These are phyloP conservation scores for button mushroom (Agaricus bisporus) DNA, from an alignment of 768 basidiomycete species.

Conservation along the genomic window DNA sequence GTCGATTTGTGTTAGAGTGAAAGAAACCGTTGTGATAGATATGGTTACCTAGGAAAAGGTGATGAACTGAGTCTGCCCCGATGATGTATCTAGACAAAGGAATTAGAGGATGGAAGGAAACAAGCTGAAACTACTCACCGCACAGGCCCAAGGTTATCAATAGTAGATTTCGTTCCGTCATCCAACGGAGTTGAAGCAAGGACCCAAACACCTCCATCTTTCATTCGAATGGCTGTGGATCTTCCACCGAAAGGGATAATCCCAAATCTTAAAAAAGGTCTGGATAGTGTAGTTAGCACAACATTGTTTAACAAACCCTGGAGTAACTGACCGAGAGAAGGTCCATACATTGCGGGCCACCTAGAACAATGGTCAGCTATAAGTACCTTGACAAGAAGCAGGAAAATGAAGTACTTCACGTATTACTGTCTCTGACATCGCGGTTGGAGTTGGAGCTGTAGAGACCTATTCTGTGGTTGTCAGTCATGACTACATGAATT, in stretches of 20 bases:
- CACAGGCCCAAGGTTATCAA: constrained; percentile 63
- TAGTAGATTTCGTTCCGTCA: constrained; percentile 52
- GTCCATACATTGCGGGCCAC: constrained; percentile 53
- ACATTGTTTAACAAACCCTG: background rate
- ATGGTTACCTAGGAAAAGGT: constrained; percentile 47
- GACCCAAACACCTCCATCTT: constrained; percentile 68
- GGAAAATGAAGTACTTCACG: constrained; percentile 25
- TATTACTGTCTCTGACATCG: constrained; percentile 33
- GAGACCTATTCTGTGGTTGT: no score
- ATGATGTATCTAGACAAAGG: constrained; percentile 45
- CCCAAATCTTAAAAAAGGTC: constrained; percentile 63
- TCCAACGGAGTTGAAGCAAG: constrained; percentile 76
- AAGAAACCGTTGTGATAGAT: background rate
- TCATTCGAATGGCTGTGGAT: constrained; percentile 72
- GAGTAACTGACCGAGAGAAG: constrained; percentile 46
- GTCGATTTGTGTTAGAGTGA: background rate
- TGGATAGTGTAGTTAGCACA: constrained; percentile 17
- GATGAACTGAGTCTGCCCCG: constrained; percentile 51
- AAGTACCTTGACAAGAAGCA: background rate
- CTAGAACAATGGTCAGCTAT: constrained; percentile 19
- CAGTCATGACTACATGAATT: no score
- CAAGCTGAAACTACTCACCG: constrained; percentile 33
- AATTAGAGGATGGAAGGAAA: background rate
- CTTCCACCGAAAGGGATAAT: constrained; percentile 76
- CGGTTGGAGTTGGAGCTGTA: background rate